These are phyloP conservation scores for Cystobasidium slooffiae DNA, from an alignment of 1,284 basidiomycete genomes.

Conservation along the genomic window DNA sequence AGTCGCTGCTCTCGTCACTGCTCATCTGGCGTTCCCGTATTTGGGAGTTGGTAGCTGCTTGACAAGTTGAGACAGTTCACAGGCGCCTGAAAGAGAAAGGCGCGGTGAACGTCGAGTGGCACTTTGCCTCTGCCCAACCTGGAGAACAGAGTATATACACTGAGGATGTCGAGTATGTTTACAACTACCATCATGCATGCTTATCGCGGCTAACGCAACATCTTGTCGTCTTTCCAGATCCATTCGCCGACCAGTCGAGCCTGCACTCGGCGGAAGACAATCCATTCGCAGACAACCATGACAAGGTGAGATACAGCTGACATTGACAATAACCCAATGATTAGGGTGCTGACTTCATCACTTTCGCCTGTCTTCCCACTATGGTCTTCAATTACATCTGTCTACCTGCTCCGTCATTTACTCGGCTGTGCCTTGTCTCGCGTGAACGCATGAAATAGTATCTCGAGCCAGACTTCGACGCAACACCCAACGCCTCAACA, in stretches of 20 bases:
- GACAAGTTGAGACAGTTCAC: neutral
- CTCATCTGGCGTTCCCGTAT: neutral
- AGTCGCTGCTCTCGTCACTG: constrained; percentile 33
- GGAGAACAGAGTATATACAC: neutral
- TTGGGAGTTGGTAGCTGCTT: too few relatives aligned
- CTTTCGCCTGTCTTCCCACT: neutral
- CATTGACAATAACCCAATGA: neutral
- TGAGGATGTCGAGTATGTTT: constrained; percentile 21
- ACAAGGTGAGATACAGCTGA: constrained; percentile 19
- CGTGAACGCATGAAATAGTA: constrained; percentile 15
- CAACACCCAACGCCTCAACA: constrained; percentile 39
- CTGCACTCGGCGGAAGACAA: constrained; percentile 34
- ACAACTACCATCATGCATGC: neutral
- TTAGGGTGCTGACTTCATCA: neutral
- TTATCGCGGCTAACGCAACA: too few relatives aligned
- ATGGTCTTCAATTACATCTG: neutral
- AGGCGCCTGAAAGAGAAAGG: neutral
- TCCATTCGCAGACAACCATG: constrained; percentile 38
- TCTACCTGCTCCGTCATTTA: neutral
- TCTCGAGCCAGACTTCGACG: constrained; percentile 38
- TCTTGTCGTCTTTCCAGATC: constrained; percentile 12
- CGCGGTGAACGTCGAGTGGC: constrained; percentile 15
- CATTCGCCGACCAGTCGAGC: constrained; percentile 40
- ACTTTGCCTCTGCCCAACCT: constrained; percentile 5
- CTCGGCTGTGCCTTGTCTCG: neutral